Evolutionary conservation across 352 stramenopile genomes (phyloP).

Genomic region (Phytophthora palmivora): DNA sequence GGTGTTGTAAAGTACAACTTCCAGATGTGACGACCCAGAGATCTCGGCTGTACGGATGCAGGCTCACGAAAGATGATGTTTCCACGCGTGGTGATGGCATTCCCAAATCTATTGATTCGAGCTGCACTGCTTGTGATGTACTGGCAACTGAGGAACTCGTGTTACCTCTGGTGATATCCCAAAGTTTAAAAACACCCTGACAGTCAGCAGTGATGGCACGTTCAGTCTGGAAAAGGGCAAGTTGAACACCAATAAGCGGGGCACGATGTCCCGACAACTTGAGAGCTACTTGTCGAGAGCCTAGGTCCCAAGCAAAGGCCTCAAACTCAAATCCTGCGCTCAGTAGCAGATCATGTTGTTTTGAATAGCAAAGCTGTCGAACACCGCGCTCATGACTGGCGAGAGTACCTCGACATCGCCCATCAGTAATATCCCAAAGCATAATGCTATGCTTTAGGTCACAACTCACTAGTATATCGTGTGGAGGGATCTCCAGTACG

Average conservation of each 20-base stretch:
- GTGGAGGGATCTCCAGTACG: conserved; percentile 67
- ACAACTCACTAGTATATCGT: conserved; percentile 81
- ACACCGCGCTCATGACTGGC: conserved; percentile 71
- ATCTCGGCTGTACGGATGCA: conserved; percentile 64
- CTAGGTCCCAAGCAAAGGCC: conserved; percentile 83
- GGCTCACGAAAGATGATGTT: conserved; percentile 60
- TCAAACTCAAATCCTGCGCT: conserved; percentile 89
- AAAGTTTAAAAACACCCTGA: conserved; percentile 84
- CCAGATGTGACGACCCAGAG: conserved; percentile 61
- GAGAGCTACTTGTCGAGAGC: conserved; percentile 72
- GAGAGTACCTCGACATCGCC: conserved; percentile 60
- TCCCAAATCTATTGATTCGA: conserved; percentile 70
- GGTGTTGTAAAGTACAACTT: conserved; percentile 61
- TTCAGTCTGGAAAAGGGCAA: conserved; percentile 79
- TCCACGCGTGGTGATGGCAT: conserved; percentile 65
- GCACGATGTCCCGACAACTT: conserved; percentile 72
- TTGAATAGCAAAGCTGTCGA: conserved; percentile 81
- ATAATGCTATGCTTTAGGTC: conserved; percentile 75
- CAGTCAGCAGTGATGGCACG: conserved; percentile 82
- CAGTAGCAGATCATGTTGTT: conserved; percentile 75
- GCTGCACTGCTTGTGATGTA: conserved; percentile 60
- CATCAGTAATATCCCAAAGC: conserved; percentile 86
- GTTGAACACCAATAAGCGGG: conserved; percentile 77
- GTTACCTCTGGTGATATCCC: conserved; percentile 73
- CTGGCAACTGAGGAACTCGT: conserved; percentile 26